Percentiles rank a stretch among this genome's conserved stretches.
Evolutionary conservation across 192 early-diverging fungal genomes (phyloP).

Genomic region (Entrophospora sp.): DNA sequence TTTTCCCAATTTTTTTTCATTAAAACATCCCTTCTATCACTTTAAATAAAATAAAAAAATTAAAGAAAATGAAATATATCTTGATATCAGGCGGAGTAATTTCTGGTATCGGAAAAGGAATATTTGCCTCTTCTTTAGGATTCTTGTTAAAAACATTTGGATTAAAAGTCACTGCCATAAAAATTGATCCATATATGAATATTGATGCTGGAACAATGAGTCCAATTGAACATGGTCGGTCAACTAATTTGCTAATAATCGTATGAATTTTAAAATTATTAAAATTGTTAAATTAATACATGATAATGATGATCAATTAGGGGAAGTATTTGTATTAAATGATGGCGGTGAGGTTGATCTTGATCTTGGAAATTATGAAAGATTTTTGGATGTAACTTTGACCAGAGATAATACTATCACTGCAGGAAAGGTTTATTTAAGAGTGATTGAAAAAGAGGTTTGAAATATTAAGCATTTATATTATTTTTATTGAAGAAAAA

Average conservation of each 20-base stretch:
- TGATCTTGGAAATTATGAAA: slow-evolving; percentile 98
- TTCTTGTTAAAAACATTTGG: slow-evolving; percentile 89
- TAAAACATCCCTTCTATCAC: no score
- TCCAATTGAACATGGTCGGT: slow-evolving; percentile 91
- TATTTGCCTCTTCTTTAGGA: slow-evolving; percentile 97
- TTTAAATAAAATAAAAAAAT: no score
- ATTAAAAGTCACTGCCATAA: slow-evolving; percentile 92
- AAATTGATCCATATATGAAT: slow-evolving; percentile 99
- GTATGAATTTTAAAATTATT: neutral
- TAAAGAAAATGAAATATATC: slow-evolving; percentile 77
- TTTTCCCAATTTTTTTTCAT: no score
- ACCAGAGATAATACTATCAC: slow-evolving; percentile 98
- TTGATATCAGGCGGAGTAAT: slow-evolving; percentile 98
- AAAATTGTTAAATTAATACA: neutral
- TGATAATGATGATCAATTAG: no score
- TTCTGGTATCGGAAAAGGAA: slow-evolving; percentile 98
- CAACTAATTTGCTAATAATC: neutral
- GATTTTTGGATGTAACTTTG: slow-evolving; percentile 89
- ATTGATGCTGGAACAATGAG: slow-evolving; percentile 97
- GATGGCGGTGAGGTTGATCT: slow-evolving; percentile 99
- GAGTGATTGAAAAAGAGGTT: slow-evolving; percentile 82
- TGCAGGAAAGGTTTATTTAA: slow-evolving; percentile 95
- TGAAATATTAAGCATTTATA: neutral
- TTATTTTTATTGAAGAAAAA: neutral
- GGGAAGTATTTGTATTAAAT: slow-evolving; percentile 97